Evolutionary conservation across 768 basidiomycete species (phyloP), one percentile per base, ranked within the genome.

Genomic region (Rhodosporidiobolus odoratus): DNA sequence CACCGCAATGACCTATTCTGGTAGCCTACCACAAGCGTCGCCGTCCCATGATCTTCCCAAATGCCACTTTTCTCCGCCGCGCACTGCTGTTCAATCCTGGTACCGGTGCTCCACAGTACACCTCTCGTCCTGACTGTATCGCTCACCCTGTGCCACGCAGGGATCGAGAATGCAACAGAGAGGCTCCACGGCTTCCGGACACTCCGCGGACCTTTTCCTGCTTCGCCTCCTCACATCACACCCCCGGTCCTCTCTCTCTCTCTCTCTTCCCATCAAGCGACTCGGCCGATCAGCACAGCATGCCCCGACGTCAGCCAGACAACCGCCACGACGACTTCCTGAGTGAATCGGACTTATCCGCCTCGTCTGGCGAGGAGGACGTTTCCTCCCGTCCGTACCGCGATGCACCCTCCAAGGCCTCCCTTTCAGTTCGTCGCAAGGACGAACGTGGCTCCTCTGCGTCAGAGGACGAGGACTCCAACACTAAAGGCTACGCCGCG

Each of bases 241-340:
- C 23, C 23, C 12, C 13, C 23, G 8, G 21, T n/a, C 13, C 48
- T 50, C 23, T 50, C 23, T 50, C 8, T 8, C 48, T 15, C 13
- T n/a, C 13, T 50, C 48, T 25, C 27, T 15, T 8, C 48, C 48
- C 48, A 23, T n/a, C 23, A n/a, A n/a, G n/a, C n/a, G n/a, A n/a
- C n/a, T n/a, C n/a, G n/a, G n/a, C n/a, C n/a, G n/a, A n/a, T n/a
- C n/a, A n/a, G n/a, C n/a, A n/a, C 35, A 25, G 4, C 23, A 70
- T 70, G 63, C 23, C 58, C 19, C 68, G 62, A 25, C 50, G 50
- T n/a, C 34, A 23, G 19, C 2, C 30, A 27, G 17, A 25, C n/a
- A 38, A 43, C 30, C 54, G 57, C 2, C 58, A 65, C 37, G 69
- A 71, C 69, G 69, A 71, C 54, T 71, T 71, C 23, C 64, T 71